phyloP scores from a whole-genome alignment of 495 filamentous ascomycete species.

The Articulospora tetracladia region DNA sequence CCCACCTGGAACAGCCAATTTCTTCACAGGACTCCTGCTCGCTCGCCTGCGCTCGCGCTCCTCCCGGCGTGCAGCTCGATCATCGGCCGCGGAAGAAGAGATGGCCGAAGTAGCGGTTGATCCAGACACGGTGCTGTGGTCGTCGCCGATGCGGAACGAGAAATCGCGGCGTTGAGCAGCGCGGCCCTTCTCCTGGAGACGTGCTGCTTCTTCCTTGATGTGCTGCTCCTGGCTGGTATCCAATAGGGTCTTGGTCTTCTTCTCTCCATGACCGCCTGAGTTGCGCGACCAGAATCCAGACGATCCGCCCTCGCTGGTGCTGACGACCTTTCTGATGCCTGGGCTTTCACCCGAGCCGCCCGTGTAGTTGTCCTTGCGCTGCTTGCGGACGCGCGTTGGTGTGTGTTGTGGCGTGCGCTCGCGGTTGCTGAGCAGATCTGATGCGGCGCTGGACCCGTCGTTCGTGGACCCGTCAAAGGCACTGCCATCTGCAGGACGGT shows the following conservation, averaged over 20 bases:
- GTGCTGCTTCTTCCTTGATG: constrained; percentile 43
- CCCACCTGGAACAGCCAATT: constrained; percentile 11
- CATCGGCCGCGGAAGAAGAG: constrained; percentile 25
- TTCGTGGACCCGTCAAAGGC: constrained; percentile 61
- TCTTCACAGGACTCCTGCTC: constrained; percentile 24
- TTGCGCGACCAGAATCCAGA: neutral
- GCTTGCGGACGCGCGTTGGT: constrained; percentile 32
- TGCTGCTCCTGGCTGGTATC: constrained; percentile 39
- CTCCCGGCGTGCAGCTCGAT: constrained; percentile 31
- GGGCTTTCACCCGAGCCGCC: constrained; percentile 21
- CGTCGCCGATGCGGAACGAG: constrained; percentile 43
- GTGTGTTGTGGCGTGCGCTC: constrained; percentile 50
- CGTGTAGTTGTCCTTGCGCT: constrained; percentile 21
- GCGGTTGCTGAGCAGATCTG: constrained; percentile 37
- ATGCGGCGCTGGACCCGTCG: constrained; percentile 25
- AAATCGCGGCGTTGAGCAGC: constrained; percentile 39
- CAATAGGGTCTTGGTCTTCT: neutral
- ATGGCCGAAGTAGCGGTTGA: constrained; percentile 4
- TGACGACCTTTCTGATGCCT: constrained; percentile 53
- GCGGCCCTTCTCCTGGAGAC: constrained; percentile 38
- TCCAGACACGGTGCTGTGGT: constrained; percentile 30
- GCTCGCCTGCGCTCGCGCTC: constrained; percentile 43
- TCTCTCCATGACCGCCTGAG: neutral
- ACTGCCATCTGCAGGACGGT: constrained; percentile 69
- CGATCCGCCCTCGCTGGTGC: constrained; percentile 39